Evolutionary conservation across 2,329 filamentous ascomycete species (phyloP).

Genomic region (Aspergillus chevalieri): DNA sequence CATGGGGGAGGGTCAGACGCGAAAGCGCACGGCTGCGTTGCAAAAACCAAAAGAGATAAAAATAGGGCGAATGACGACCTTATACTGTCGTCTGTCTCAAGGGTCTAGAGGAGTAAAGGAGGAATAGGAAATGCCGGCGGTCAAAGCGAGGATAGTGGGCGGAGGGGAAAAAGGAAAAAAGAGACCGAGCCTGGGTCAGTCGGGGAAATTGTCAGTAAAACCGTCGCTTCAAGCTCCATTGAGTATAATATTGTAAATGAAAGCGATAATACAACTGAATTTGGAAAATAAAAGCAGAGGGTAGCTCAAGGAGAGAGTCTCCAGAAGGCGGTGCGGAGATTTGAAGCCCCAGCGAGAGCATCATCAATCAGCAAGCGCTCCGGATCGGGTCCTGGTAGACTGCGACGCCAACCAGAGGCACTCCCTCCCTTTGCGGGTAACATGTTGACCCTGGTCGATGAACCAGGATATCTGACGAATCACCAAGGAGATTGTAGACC

Average conservation of each 20-base stretch:
- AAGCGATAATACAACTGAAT: background rate
- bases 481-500: conserved; percentile 8
- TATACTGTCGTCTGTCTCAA: background rate
- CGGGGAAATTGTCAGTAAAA: conserved; percentile 21
- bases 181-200: conserved; percentile 15
- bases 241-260: background rate
- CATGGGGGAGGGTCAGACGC: conserved; percentile 21
- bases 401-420: conserved; percentile 14
- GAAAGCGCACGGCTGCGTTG: conserved; percentile 1
- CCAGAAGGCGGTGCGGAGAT: conserved; percentile 37
- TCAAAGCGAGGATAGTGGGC: conserved; percentile 10
- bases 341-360: conserved; percentile 28
- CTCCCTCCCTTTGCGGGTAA: conserved; percentile 1
- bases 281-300: conserved; percentile 3
- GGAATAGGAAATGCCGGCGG: conserved; percentile 1
- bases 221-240: conserved; percentile 10
- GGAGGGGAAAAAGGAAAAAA: conserved; percentile 11
- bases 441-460: background rate
- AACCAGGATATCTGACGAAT: conserved; percentile 2
- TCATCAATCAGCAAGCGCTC: conserved; percentile 18
- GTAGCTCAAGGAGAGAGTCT: conserved; percentile 11
- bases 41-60: background rate
- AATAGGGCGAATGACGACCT: background rate
- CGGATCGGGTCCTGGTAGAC: conserved; percentile 15
- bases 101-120: background rate